These are phyloP conservation scores for Mycosarcoma mackinlayi DNA, from an alignment of 1,284 basidiomycete species.

Conservation along the genomic window DNA sequence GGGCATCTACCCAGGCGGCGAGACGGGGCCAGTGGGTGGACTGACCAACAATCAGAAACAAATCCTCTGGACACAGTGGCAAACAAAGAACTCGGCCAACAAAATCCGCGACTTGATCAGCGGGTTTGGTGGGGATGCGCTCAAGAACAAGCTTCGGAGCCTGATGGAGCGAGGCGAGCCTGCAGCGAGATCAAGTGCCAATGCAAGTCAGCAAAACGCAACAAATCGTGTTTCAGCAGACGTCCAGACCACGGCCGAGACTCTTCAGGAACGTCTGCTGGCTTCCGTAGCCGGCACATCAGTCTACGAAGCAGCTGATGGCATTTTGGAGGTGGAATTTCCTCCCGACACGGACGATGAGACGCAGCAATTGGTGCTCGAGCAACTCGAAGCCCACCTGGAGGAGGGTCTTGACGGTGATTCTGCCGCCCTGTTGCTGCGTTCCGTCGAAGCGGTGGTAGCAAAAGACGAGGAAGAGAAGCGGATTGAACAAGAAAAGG, in stretches of 20 bases:
- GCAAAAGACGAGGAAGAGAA: conserved; percentile 12
- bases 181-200: not conserved
- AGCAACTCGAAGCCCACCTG: conserved; percentile 21
- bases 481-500: conserved; percentile 9
- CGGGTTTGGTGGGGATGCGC: conserved; percentile 33
- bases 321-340: conserved; percentile 30
- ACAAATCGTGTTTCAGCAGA: not conserved
- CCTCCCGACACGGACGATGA: conserved; percentile 12
- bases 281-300: conserved; percentile 30
- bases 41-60: conserved; percentile 64
- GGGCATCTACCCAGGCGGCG: conserved; percentile 56
- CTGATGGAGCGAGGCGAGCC: conserved; percentile 25
- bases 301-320: conserved; percentile 17
- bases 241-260: not conserved
- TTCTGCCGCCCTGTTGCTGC: conserved; percentile 12
- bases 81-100: conserved; percentile 26
- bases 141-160: conserved; percentile 38
- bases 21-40: conserved; percentile 50
- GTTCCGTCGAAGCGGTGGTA: conserved; percentile 12
- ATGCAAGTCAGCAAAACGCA: not conserved
- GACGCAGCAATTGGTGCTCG: conserved; percentile 17
- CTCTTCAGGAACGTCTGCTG: conserved; percentile 1
- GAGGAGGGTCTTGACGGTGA: conserved; percentile 2
- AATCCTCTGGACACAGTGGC: conserved; percentile 44
- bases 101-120: conserved; percentile 38